A percentile compares a stretch with the other conserved stretches of the same genome.
Conservation (phyloP, 2,329 filamentous ascomycete species). For the Claviceps digitariae region DNA sequence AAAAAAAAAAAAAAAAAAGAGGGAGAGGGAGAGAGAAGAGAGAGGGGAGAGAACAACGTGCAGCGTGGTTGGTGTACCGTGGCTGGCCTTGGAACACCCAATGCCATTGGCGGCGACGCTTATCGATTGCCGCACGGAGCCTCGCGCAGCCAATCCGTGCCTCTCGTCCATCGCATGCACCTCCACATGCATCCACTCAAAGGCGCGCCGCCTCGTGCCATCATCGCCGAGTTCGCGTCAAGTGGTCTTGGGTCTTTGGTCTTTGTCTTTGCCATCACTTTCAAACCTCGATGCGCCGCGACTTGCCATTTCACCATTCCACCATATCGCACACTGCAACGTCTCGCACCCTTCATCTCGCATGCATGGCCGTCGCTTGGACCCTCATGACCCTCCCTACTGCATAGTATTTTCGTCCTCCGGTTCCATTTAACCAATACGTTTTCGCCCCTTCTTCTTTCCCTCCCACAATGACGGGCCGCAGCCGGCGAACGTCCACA, state of each 20-base stretch:
- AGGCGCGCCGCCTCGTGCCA: neutral
- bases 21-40: no score
- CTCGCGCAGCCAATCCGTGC: neutral
- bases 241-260: neutral
- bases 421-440: neutral
- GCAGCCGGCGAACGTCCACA: conserved; percentile 27
- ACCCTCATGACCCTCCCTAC: neutral
- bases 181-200: no score
- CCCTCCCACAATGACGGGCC: conserved; percentile 22
- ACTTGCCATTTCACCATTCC: neutral
- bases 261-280: no score
- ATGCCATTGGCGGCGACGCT: neutral
- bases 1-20: no score
- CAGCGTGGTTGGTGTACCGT: no score
- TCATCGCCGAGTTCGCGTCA: neutral
- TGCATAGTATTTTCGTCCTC: neutral
- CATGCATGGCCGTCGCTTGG: neutral
- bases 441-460: neutral
- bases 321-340: no score
- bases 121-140: neutral
- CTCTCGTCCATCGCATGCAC: neutral
- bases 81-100: no score
- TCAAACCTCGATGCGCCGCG: no score
- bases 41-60: no score
- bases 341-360: neutral